phyloP scores from a whole-genome alignment of 1,139 yeast genomes.

The Blastobotrys niveus region DNA sequence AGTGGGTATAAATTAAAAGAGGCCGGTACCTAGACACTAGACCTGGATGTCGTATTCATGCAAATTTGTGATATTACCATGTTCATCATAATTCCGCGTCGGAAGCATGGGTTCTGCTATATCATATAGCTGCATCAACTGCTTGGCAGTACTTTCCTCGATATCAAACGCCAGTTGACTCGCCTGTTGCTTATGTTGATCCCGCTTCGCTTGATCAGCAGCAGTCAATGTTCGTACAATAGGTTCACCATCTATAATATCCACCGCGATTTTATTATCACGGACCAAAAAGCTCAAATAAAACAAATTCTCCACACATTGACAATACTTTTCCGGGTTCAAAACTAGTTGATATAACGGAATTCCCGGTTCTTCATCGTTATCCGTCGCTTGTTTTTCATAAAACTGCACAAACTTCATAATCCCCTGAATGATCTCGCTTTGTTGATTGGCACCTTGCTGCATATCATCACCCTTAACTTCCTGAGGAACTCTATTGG shows the following conservation, averaged over 20 bases:
- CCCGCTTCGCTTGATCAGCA: not conserved
- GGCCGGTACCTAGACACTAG: too few relatives aligned
- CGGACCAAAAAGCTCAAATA: conserved; percentile 72
- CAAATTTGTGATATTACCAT: conserved; percentile 7
- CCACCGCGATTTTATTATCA: conserved; percentile 51
- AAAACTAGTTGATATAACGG: conserved; percentile 62
- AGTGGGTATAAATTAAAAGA: too few relatives aligned
- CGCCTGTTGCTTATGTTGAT: not conserved
- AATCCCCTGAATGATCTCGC: conserved; percentile 17
- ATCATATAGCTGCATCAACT: conserved; percentile 5
- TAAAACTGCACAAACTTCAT: conserved; percentile 40
- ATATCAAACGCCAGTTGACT: conserved; percentile 9
- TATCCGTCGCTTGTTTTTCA: conserved; percentile 43
- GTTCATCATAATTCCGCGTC: conserved; percentile 10
- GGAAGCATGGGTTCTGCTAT: conserved; percentile 12
- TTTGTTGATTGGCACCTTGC: conserved; percentile 23
- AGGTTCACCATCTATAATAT: conserved; percentile 17
- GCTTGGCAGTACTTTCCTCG: conserved; percentile 6
- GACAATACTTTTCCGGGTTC: conserved; percentile 70
- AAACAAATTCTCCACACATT: conserved; percentile 77
- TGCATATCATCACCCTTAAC: conserved; percentile 49
- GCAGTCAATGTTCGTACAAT: conserved; percentile 14
- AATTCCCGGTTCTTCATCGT: conserved; percentile 38
- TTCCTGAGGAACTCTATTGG: conserved; percentile 51
- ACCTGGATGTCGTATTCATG: not conserved